Conservation (phyloP, 2,329 filamentous ascomycete genomes). For the Leptographium flavum region DNA sequence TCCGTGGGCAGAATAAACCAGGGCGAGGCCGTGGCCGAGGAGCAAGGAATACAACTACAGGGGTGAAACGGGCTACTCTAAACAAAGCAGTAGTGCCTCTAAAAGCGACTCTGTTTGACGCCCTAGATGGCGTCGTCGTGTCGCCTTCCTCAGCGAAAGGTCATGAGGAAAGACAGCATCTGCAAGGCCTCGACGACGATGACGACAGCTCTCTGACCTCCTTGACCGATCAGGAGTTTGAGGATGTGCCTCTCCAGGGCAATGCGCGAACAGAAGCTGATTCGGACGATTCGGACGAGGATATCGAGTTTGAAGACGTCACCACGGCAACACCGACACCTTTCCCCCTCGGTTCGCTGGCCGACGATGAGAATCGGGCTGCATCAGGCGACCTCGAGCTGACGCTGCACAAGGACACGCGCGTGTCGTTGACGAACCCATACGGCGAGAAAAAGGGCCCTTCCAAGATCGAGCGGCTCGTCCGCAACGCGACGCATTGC, state of each 20-base stretch:
- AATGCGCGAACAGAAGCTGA: constrained; percentile 13
- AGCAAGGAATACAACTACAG: too few species aligned
- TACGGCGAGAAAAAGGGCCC: constrained; percentile 65
- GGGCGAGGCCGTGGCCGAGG: too few species aligned
- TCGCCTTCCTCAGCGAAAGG: constrained; percentile 26
- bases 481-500: constrained; percentile 68
- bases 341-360: constrained; percentile 17
- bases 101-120: constrained; percentile 46
- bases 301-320: constrained; percentile 50
- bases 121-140: constrained; percentile 37
- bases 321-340: constrained; percentile 18
- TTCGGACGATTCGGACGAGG: constrained; percentile 37
- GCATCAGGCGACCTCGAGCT: constrained; percentile 58
- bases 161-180: constrained; percentile 23
- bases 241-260: constrained; percentile 25
- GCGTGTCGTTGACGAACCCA: constrained; percentile 46
- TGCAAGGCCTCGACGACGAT: constrained; percentile 11
- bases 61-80: too few species aligned
- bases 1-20: too few species aligned
- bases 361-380: constrained; percentile 23
- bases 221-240: constrained; percentile 43
- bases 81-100: constrained; percentile 21
- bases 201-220: constrained; percentile 35
- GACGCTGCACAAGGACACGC: constrained; percentile 46
- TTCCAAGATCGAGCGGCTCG: constrained; percentile 68